Base-by-base conservation (phyloP, 2,329 filamentous ascomycete genomes). In the Colletotrichum karsti region DNA sequence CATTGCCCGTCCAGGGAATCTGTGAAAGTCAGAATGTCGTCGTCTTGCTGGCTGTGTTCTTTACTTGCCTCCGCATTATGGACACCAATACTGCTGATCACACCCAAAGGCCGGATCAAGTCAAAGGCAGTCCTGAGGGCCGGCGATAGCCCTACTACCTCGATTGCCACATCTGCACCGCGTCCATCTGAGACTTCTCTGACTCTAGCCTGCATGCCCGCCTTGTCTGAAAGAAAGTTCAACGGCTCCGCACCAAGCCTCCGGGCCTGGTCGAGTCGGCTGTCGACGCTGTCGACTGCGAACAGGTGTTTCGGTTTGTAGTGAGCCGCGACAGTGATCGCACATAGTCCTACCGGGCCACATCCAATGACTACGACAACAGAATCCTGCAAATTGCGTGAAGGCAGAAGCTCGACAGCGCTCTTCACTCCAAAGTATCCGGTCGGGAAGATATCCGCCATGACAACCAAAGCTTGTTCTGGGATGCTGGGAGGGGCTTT, bases 361-460 rank as follows among this genome's bases (percentile, higher is more conserved):
- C 94, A 97, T 5, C 95, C 94, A 67, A 97, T 88, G 18, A 97
- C 82, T 1, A 97, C 92, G 0, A 94, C 90, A 0, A 91, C 93
- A 67, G 90, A 88, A 50, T 93, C 88, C 18, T 84, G 80, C 56
- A 91, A 87, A 60, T 90, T 84, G 68, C 89, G 85, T 13, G 81
- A 73, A 12, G 77, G 74, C 42, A 91, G 84, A 74, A 91, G 81
- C 64, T 88, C 88, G 77, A 97, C 91, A 6, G 90, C 94, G 74
- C 94, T 96, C 63, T 87, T 86, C 5, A 92, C 93, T 6, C 93
- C 94, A 73, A 94, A 97, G 80, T 90, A 97, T 7, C 95, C 93
- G 0, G 91, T 93, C 2, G 94, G 94, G 79, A 96, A 97, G 74
- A 97, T 97, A 76, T 97, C 94, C 15, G 93, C 94, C 94, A 97